Conservation (phyloP, 192 early-diverging fungal genomes). For the Podila epigama region DNA sequence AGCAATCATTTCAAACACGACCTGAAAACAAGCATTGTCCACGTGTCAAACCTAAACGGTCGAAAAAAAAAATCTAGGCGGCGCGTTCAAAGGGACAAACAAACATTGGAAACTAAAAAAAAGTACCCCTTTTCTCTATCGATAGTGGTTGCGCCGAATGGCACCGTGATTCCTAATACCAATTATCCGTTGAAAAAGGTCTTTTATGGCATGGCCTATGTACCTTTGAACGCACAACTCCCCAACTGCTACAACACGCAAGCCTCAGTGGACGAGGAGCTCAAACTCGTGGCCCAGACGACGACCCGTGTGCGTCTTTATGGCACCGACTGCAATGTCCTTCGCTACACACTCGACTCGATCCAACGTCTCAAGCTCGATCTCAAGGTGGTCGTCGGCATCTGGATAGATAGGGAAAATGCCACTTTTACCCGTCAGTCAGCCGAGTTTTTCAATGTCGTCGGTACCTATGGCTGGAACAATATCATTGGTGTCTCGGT, state of each 20-base stretch:
- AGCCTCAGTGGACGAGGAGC: conserved; percentile 36
- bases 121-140: too few species aligned
- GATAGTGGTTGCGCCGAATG: conserved; percentile 32
- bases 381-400: conserved; percentile 47
- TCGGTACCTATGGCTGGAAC: conserved; percentile 26
- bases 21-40: background rate
- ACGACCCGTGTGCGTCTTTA: conserved; percentile 55
- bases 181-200: conserved; percentile 35
- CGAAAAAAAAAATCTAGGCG: too few species aligned
- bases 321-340: conserved; percentile 53
- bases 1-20: background rate
- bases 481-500: conserved; percentile 53
- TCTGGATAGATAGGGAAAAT: conserved; percentile 48
- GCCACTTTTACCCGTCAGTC: conserved; percentile 48
- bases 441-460: conserved; percentile 28
- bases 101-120: too few species aligned
- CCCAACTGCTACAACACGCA: conserved; percentile 52
- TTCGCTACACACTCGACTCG: conserved; percentile 36
- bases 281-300: conserved; percentile 43
- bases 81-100: too few species aligned
- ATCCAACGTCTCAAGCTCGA: conserved; percentile 43
- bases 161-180: conserved; percentile 27
- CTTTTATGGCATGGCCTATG: conserved; percentile 56
- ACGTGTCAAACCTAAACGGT: too few species aligned
- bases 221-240: conserved; percentile 45